Evolutionary conservation across 306 rosid genomes (phyloP), one percentile per base, ranked within the genome.

Genomic region (Sechiopsis laciniata): DNA sequence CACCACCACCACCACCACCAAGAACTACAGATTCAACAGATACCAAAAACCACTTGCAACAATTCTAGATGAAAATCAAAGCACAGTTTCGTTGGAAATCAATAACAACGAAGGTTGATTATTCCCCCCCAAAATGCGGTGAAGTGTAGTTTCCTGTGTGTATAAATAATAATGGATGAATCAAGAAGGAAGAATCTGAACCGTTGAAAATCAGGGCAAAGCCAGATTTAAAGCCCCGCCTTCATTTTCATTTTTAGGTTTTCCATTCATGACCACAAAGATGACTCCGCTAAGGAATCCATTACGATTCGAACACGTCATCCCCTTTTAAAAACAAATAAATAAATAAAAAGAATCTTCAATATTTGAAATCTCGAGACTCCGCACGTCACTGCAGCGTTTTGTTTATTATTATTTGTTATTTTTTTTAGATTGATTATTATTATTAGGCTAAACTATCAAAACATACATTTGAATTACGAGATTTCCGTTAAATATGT

Each of bases 221-320:
- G n/a, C 61, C 75, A 35, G 64, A 72, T 72, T 67, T 67, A 13
- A 26, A 26, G 35, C 64, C 61, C 64, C 50, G 19, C 26, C 64
- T 29, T 67, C 29, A 40, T 14, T 72, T 32, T 72, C 29, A 40
- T 24, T 72, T 72, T 72, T 72, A 56, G 75, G 75, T 72, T 72
- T 52, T 52, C 17, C 75, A 50, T 69, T 50, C 42, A 48, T 21
- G 48, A 42, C 56, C 57, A 69, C 72, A 63, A 10, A 67, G 22
- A 21, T 19, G 19, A 67, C 73, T 69, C 58, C 42, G 50, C 50
- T 69, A 69, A 69, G 57, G 24, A 69, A 50, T 11, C 73, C 22
- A 40, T 50, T 11, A 6, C 40, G 73, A 69, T 69, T 69, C 45
- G 42, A 69, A 69, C 73, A 69, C 73, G 73, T 69, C 4, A 10